phyloP scores from a whole-genome alignment of 2,329 filamentous ascomycete genomes.

The Aspergillus thermomutatus region DNA sequence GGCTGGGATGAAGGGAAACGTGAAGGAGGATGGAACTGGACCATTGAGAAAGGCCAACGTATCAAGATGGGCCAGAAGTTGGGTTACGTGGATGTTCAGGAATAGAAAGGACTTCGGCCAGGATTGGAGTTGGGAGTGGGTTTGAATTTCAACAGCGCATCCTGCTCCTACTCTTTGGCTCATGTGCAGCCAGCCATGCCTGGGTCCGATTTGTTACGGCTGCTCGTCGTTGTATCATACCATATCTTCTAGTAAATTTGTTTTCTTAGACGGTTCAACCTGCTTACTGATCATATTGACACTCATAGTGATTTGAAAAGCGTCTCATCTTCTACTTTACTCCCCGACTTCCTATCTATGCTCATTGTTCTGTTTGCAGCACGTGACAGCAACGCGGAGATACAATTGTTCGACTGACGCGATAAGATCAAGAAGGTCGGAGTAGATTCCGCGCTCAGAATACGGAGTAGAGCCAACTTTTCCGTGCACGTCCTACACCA shows the following conservation, averaged over 20 bases:
- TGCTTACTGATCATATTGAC: not conserved
- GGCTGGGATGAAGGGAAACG: conserved; percentile 56
- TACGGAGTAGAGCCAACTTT: too few species aligned
- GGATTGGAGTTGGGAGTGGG: not conserved
- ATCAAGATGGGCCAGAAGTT: conserved; percentile 87
- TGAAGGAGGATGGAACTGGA: conserved; percentile 77
- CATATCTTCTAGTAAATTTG: conserved; percentile 3
- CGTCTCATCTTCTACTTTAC: not conserved
- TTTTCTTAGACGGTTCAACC: not conserved
- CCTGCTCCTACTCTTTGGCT: not conserved
- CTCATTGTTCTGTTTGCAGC: not conserved
- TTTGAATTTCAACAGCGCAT: not conserved
- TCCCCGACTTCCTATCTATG: not conserved
- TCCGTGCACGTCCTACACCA: not conserved
- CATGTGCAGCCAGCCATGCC: too few species aligned
- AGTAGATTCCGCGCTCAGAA: not conserved
- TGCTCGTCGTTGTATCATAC: conserved; percentile 7
- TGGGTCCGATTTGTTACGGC: not conserved
- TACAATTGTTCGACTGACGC: not conserved
- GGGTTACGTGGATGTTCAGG: conserved; percentile 59
- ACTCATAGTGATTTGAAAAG: not conserved
- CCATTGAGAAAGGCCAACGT: conserved; percentile 78
- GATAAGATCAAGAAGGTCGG: not conserved
- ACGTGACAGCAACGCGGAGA: not conserved
- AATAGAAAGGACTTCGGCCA: conserved; percentile 6